Conservation (phyloP, 345 rosid species). For the Camelina laxa region DNA sequence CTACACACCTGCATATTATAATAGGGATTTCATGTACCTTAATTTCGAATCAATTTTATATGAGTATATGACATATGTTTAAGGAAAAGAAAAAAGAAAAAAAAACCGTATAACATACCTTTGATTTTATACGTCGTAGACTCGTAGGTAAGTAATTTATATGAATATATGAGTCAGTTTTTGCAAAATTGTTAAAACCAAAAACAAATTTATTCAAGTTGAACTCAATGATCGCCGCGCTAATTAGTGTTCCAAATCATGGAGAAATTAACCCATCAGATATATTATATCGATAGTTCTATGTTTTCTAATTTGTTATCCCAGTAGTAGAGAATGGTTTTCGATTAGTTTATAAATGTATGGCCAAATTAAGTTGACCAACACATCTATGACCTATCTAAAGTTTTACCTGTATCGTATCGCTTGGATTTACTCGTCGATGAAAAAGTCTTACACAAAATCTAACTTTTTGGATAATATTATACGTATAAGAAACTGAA, state of each 20-base stretch:
- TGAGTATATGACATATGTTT: neutral
- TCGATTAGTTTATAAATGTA: neutral
- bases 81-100: too few species aligned
- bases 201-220: neutral
- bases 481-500: neutral
- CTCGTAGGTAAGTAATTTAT: conserved; percentile 6
- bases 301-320: neutral
- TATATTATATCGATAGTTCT: neutral
- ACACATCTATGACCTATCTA: neutral
- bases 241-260: neutral
- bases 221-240: neutral
- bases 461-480: conserved; percentile 11
- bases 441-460: conserved; percentile 25
- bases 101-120: neutral
- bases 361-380: conserved; percentile 3
- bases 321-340: neutral
- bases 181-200: neutral
- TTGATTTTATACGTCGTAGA: conserved; percentile 24
- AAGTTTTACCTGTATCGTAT: neutral
- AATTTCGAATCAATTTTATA: neutral
- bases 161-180: neutral
- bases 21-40: neutral
- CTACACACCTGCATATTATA: neutral
- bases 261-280: neutral
- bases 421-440: neutral